Base-by-base conservation (phyloP, 768 basidiomycete genomes). In the Mycena alexandri region DNA sequence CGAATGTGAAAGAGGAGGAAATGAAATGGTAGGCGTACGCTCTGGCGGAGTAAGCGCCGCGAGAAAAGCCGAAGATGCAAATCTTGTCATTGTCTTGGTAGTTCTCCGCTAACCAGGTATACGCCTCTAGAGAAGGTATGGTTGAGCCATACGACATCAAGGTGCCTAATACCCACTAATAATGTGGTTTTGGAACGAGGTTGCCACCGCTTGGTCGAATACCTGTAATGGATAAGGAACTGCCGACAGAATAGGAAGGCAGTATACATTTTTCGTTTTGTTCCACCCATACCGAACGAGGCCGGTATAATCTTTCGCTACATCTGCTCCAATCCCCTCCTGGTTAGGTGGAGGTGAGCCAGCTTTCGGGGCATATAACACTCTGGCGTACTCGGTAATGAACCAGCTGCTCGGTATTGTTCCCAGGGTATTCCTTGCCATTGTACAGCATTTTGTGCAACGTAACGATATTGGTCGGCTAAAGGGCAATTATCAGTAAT, bases 1-100 rank as follows among this genome's bases (percentile, higher is more conserved):
- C 36, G 21, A 17, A 33, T 25, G 36, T 34, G 22, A 55, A 63
- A 22, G 34, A 53, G 44, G 29, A 47, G 47, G 34, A 29, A 63
- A 55, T 11, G 53, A 12, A 55, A 63, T 38, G 33, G 44, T 41
- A 55, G 10, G 46, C 62, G 34, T 46, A 50, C 62, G 54, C 53
- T 56, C 54, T 56, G 46, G 54, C 62, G 50, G 54, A 38, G 62
- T 56, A 63, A 29, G 62, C 53, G 54, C 62, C 62, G 36, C 62
- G 54, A 41, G 54, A 63, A 63, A 63, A 63, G 53, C 62, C 62
- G 24, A 63, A 63, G 36, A 63, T 63, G 54, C 62, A 63, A 42
- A 63, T 63, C 62, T 24, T 63, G 16, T 63, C 62, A 41, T 55
- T 33, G 53, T 56, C 62, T 56, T 42, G 46, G 38, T 56, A 56